These are phyloP conservation scores for Misopates orontium DNA, from an alignment of 257 asterid species.

Conservation along the genomic window DNA sequence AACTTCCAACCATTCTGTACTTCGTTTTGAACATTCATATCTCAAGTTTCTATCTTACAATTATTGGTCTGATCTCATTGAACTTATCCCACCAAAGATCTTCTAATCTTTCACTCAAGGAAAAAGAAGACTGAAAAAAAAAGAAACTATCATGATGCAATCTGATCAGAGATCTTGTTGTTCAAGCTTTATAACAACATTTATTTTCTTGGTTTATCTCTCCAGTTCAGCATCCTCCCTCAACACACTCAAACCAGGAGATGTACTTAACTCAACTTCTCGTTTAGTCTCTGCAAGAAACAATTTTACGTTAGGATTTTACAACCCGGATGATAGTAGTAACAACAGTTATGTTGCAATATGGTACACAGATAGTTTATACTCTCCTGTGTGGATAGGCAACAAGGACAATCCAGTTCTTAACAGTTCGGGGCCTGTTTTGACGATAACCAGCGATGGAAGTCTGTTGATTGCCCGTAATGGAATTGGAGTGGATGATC, in stretches of 20 bases:
- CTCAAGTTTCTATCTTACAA: too few relatives aligned
- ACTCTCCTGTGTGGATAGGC: background rate
- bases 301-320: conserved; percentile 43
- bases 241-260: conserved; percentile 35
- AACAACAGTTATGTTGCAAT: too few relatives aligned
- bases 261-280: conserved; percentile 35
- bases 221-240: background rate
- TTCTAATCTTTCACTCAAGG: too few relatives aligned
- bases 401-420: conserved; percentile 36
- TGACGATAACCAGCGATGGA: conserved; percentile 34
- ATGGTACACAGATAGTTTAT: background rate
- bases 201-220: too few relatives aligned
- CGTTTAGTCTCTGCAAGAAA: conserved; percentile 35
- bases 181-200: too few relatives aligned
- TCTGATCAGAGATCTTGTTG: too few relatives aligned
- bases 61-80: too few relatives aligned
- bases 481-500: conserved; percentile 7
- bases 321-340: background rate
- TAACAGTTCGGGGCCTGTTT: conserved; percentile 10
- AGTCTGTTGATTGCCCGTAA: conserved; percentile 24
- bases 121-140: too few relatives aligned
- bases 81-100: too few relatives aligned
- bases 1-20: too few relatives aligned
- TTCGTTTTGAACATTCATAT: too few relatives aligned
- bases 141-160: too few relatives aligned